These are phyloP conservation scores for Poa pratensis DNA, from an alignment of 176 grass and related monocot genomes.

Conservation along the genomic window DNA sequence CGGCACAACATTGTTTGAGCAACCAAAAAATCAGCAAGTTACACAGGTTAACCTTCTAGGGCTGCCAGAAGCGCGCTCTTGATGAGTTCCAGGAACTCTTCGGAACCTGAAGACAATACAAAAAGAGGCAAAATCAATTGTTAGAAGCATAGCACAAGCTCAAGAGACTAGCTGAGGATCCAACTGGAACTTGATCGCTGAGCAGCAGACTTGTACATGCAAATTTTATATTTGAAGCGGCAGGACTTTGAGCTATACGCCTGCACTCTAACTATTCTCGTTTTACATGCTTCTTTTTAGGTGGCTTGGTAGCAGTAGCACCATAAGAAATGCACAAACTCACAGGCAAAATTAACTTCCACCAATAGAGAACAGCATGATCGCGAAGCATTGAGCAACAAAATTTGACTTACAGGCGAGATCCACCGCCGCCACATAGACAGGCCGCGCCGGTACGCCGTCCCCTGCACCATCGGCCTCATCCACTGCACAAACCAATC, in stretches of 20 bases:
- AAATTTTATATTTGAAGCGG: not conserved
- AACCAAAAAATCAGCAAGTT: conserved; percentile 21
- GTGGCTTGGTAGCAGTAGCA: not conserved
- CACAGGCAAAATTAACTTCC: conserved; percentile 15
- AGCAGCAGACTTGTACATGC: not conserved
- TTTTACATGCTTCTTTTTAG: not conserved
- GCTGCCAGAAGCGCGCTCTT: conserved; percentile 90
- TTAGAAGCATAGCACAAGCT: not conserved
- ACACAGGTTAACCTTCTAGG: conserved; percentile 68
- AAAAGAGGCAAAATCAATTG: conserved; percentile 6
- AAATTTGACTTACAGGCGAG: conserved; percentile 69
- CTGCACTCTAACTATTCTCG: not conserved
- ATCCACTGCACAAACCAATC: conserved; percentile 58
- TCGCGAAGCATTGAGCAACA: not conserved
- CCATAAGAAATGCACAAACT: not conserved
- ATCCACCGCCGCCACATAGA: conserved; percentile 96
- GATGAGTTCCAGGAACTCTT: conserved; percentile 92
- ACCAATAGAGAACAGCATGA: conserved; percentile 31
- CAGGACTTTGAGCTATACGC: not conserved
- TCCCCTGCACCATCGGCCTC: conserved; percentile 50
- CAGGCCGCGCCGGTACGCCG: conserved; percentile 64
- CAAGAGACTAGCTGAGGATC: not conserved
- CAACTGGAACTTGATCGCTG: not conserved
- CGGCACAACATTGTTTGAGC: not conserved
- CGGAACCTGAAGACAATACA: conserved; percentile 71